phyloP scores from a whole-genome alignment of 2,329 filamentous ascomycete genomes.

The Colletotrichum navitas region DNA sequence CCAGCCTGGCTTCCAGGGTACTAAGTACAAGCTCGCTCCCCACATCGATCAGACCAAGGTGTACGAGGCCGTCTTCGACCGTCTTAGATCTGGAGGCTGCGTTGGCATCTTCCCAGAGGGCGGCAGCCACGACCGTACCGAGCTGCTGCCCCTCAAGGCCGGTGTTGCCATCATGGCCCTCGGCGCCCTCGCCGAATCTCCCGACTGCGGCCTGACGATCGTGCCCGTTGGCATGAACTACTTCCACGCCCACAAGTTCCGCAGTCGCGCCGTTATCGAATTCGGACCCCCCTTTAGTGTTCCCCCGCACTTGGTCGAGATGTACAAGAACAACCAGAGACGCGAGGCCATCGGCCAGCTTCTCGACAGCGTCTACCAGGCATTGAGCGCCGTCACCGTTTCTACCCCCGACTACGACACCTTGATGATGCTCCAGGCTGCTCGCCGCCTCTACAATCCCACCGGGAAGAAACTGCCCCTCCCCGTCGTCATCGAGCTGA shows the following conservation, averaged over 20 bases:
- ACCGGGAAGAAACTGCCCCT: conserved; percentile 94
- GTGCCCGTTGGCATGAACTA: conserved; percentile 99
- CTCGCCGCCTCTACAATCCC: conserved; percentile 91
- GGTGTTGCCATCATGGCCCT: conserved; percentile 98
- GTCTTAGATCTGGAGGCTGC: conserved; percentile 85
- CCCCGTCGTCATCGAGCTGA: conserved; percentile 93
- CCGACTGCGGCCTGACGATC: conserved; percentile 90
- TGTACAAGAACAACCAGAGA: conserved; percentile 86
- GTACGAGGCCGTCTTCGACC: conserved; percentile 91
- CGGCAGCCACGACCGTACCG: conserved; percentile 93
- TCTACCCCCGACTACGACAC: conserved; percentile 96
- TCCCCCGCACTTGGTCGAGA: conserved; percentile 82
- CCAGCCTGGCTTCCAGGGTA: conserved; percentile 77
- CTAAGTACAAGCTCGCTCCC: conserved; percentile 87
- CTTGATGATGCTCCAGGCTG: conserved; percentile 95
- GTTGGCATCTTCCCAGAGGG: conserved; percentile 98
- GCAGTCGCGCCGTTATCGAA: conserved; percentile 93
- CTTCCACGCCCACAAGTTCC: conserved; percentile 98
- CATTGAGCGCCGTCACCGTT: conserved; percentile 88
- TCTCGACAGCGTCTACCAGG: conserved; percentile 87
- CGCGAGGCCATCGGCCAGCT: conserved; percentile 89
- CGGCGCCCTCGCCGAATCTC: conserved; percentile 86
- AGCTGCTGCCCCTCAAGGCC: conserved; percentile 92
- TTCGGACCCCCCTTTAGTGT: conserved; percentile 93
- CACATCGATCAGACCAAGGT: conserved; percentile 95